Conservation (phyloP, 2,329 filamentous ascomycete species). For the Magnaporthiopsis poae region DNA sequence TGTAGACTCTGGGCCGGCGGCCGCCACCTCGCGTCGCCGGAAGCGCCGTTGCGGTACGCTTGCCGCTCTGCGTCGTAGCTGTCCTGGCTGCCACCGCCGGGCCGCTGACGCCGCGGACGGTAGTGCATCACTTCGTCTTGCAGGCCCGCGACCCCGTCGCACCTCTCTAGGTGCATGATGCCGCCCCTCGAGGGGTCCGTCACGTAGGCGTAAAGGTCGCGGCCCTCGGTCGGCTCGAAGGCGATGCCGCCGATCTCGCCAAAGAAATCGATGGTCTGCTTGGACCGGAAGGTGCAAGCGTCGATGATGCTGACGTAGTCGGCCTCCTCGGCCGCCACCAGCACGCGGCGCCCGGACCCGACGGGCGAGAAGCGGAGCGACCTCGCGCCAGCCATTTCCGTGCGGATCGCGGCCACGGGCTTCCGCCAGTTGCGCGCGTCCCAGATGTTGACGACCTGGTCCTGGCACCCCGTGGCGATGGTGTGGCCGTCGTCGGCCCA, state of each 20-base stretch:
- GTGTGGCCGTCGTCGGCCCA: constrained; percentile 71
- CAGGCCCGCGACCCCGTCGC: constrained; percentile 17
- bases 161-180: constrained; percentile 51
- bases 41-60: neutral
- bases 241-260: constrained; percentile 62
- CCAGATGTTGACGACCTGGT: constrained; percentile 64
- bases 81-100: neutral
- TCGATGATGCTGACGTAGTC: constrained; percentile 65
- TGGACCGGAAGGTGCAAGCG: constrained; percentile 51
- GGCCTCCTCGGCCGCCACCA: constrained; percentile 66
- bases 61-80: neutral
- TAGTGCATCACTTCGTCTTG: constrained; percentile 21
- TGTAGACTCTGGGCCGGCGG: neutral
- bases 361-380: constrained; percentile 62
- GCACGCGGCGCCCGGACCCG: constrained; percentile 52
- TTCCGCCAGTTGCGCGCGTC: constrained; percentile 61
- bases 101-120: neutral
- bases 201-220: constrained; percentile 59
- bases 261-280: constrained; percentile 64
- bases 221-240: constrained; percentile 53
- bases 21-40: neutral
- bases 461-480: constrained; percentile 68
- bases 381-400: constrained; percentile 59
- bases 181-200: constrained; percentile 58
- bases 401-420: constrained; percentile 46